phyloP scores from a whole-genome alignment of 495 filamentous ascomycete species.

The Clavariopsis aquatica region DNA sequence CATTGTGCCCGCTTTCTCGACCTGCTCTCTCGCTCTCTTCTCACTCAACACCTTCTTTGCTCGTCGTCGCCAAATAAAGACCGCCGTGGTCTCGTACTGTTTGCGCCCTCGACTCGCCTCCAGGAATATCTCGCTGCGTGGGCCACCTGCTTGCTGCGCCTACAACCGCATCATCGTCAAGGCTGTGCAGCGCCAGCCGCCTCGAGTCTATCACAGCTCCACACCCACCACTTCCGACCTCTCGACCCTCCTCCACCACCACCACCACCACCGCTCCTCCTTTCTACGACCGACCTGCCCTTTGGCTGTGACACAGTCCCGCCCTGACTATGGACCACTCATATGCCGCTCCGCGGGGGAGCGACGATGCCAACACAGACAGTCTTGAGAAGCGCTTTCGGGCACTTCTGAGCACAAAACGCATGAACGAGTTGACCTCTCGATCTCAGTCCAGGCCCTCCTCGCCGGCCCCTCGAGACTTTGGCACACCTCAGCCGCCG shows the following conservation, averaged over 20 bases:
- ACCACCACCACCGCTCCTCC: too few species aligned
- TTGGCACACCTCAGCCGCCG: slow-evolving; percentile 36
- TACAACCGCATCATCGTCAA: slow-evolving; percentile 15
- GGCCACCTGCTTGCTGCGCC: slow-evolving; percentile 24
- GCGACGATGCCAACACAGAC: slow-evolving; percentile 31
- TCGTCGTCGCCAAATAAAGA: background rate
- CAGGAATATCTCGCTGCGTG: slow-evolving; percentile 16
- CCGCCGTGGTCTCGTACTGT: background rate
- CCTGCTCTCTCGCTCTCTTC: background rate
- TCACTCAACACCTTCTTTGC: background rate
- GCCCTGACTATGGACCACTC: slow-evolving; percentile 34
- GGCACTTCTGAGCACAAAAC: slow-evolving; percentile 71
- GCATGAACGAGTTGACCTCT: slow-evolving; percentile 73
- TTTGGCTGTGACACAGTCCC: background rate
- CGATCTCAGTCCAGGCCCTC: slow-evolving; percentile 52
- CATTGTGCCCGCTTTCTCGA: background rate
- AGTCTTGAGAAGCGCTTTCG: slow-evolving; percentile 64
- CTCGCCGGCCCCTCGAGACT: slow-evolving; percentile 56
- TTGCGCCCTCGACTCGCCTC: slow-evolving; percentile 2
- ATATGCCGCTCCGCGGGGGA: slow-evolving; percentile 27
- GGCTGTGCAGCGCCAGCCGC: slow-evolving; percentile 32
- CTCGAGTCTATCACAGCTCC: background rate
- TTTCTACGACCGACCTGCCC: slow-evolving; percentile 3
- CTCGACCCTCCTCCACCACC: slow-evolving; percentile 5
- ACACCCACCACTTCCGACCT: slow-evolving; percentile 4